Base-by-base conservation (phyloP, 2,329 filamentous ascomycete genomes). In the Elsinoe australis region DNA sequence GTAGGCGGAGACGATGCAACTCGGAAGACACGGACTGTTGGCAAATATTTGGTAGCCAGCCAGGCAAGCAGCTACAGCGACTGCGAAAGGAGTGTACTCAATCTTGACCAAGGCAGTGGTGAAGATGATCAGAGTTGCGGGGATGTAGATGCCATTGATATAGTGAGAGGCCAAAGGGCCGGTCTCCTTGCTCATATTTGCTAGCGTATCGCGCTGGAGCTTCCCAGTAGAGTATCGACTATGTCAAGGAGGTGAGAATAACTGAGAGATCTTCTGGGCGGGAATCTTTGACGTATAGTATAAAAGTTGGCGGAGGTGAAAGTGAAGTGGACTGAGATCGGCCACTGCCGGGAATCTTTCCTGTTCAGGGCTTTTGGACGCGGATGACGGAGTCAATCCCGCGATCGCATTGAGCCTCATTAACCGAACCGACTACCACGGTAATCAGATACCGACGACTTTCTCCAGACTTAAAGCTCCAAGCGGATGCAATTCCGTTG, bases 71-170 rank as follows among this genome's bases (percentile, higher is more conserved):
- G 85, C 82, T 38, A 87, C 57, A 6, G 78, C 71, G 32, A 80
- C 73, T 5, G 87, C 86, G 64, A 83, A 86, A 3, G 80, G 76
- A 18, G 82, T 63, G 77, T 79, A 92, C 67, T 90, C 84, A 55
- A 71, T 74, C 77, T 94, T 94, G 58, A 88, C 73, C 59, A 94
- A 83, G 53, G 79, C 74, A 34, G 80, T 82, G 58, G 87, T 87
- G 46, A 87, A 67, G 52, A 95, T 71, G 52, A 95, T 70, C 28
- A 95, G 76, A 51, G 75, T 79, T n/a, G 82, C 83, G 53, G 89
- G 88, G 60, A 94, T 82, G 66, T 90, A 88, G 59, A 94, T 78
- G 62, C 84, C 85, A 67, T 87, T 80, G 62, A 90, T 68, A 62
- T 83, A 87, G 59, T 80, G 73, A 56, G 74, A 73, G 54, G 81